Evolutionary conservation across 2,329 filamentous ascomycete genomes (phyloP), one percentile per base, ranked within the genome.

Genomic region (Calonectria hongkongensis): DNA sequence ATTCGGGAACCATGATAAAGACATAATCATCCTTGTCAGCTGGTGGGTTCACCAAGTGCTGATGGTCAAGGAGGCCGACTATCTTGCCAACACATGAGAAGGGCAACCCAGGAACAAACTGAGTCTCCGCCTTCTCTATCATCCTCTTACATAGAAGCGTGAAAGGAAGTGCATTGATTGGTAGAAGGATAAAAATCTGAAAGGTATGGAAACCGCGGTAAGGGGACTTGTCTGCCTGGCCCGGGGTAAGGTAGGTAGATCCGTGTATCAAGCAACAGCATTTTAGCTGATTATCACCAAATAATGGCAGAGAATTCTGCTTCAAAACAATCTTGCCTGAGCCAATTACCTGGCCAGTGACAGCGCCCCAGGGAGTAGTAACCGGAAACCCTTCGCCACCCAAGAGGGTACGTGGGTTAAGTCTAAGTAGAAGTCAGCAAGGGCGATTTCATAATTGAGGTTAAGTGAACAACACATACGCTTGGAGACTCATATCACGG

Each of bases 121-220:
- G 13, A 18, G 30, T 28, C 5, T 60, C 7, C 15, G 25, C 12
- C 41, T 45, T 60, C 18, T 68, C 66, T 10, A 39, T 18, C 21
- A 68, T 68, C 18, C 33, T 60, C 28, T 60, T 60, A 30, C 28
- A 62, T 8, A 68, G 13, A 9, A 48, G 15, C 8, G 28, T 13
- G 12, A 39, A 68, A 27, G 30, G 51, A 9, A 48, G 30, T 18
- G 8, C 15, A n/a, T 27, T 3, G 21, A 68, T 68, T 27, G 43
- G 30, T 15, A 62, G 30, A 21, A 62, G 27, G 27, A 67, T 48
- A 16, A 67, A 67, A 8, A 67, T n/a, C 18, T 47, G n/a, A 33
- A 60, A 67, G 12, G n/a, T 9, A 7, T 68, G 21, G 13, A 39
- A 50, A 30, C 54, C 54, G 10, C 21, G 18, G 3, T 39, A 60